Base-by-base conservation (phyloP, 352 stramenopile genomes). In the Globisporangium spinosum region DNA sequence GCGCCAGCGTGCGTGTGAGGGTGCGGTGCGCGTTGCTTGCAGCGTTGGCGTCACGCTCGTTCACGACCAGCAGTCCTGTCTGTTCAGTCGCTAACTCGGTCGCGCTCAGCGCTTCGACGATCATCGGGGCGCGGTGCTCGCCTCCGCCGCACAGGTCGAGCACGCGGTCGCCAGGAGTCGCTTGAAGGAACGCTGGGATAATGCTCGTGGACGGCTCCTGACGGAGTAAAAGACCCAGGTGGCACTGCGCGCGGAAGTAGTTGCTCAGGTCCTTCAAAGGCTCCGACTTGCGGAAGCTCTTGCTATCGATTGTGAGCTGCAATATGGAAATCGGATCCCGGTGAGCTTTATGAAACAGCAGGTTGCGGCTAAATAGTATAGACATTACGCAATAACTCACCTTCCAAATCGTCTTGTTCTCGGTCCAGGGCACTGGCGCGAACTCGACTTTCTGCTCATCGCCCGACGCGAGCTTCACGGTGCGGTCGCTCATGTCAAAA, bases 161-260 rank as follows among this genome's bases (percentile, higher is more conserved):
- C 32, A 94, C 77, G 15, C 74, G 74, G 70, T 98, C 80, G 57
- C 95, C 79, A 3, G 87, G 88, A 67, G 95, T 66, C 0, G 95
- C 79, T 70, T 96, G 76, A 22, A 99, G 83, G 58, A 99, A 97
- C 47, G 97, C 77, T 3, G 97, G 95, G 4, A 98, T 87, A 43
- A 99, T 80, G 84, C 98, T 99, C 53, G 88, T 97, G 34, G 97
- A 95, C 9, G 98, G 84, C 70, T 99, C 98, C 68, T 99, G 96
- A 27, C 84, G 80, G 45, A 98, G 91, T 2, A 99, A 77, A 35
- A 83, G 97, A 1, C 97, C 95, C 22, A 92, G 70, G 7, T 89
- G 76, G 53, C 80, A 89, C 60, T 99, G 88, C 25, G 86, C 82
- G 32, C 95, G 95, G 22, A 99, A 82, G 80, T 96, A 99, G 6